Evolutionary conservation across 371 early-diverging fungal species (phyloP).

Genomic region (Mucor circinelloides): DNA sequence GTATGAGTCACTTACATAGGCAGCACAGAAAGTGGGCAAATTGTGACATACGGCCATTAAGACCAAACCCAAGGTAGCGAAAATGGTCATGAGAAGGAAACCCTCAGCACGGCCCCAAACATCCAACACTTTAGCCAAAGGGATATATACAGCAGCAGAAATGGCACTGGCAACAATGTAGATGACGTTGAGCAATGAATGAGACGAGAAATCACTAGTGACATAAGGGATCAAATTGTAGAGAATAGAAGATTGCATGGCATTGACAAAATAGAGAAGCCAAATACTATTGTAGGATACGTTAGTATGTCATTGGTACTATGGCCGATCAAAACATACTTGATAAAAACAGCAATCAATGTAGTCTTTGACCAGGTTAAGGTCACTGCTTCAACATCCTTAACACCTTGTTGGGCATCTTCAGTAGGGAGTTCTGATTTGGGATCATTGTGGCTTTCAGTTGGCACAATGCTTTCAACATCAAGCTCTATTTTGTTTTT

Average conservation of each 20-base stretch:
- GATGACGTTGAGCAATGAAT: constrained; percentile 17
- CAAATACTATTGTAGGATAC: constrained; percentile 10
- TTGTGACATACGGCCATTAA: constrained; percentile 23
- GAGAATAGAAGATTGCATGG: constrained; percentile 12
- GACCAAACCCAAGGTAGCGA: constrained; percentile 18
- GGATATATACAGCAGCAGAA: constrained; percentile 14
- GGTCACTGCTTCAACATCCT: constrained; percentile 5
- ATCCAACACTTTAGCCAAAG: constrained; percentile 15
- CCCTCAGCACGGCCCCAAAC: constrained; percentile 22
- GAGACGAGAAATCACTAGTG: constrained; percentile 16
- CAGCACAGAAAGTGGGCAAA: constrained; percentile 20
- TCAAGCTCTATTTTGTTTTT: constrained; percentile 16
- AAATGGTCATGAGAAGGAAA: constrained; percentile 14
- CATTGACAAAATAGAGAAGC: constrained; percentile 14
- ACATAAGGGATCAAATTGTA: constrained; percentile 17
- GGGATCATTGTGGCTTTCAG: not conserved
- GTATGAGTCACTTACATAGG: constrained; percentile 12
- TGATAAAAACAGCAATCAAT: constrained; percentile 8
- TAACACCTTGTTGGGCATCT: constrained; percentile 11
- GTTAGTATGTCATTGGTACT: not conserved
- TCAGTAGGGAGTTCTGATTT: not conserved
- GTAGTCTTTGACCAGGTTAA: constrained; percentile 13
- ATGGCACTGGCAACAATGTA: constrained; percentile 16
- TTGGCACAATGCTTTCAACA: not conserved
- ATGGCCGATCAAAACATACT: constrained; percentile 2